These are phyloP conservation scores for Leccinum boreale DNA, from an alignment of 768 basidiomycete species.

Conservation along the genomic window DNA sequence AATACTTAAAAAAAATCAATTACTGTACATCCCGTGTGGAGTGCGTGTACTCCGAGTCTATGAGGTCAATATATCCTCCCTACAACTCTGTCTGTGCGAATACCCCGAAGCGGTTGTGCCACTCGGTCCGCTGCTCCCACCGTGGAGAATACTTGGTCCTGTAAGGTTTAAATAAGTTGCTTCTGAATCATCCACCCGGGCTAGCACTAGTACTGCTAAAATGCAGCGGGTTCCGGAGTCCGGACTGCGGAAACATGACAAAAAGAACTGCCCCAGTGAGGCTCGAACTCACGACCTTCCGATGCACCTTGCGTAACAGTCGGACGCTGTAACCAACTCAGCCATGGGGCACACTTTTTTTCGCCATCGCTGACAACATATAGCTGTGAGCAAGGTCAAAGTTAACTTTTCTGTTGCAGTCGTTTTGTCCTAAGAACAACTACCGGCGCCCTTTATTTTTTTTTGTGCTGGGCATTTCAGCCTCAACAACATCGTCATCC, in stretches of 20 bases:
- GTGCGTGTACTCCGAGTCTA: no score
- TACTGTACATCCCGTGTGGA: no score
- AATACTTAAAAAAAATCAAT: no score
- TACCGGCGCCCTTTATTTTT: conserved; percentile 49
- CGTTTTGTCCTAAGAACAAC: neutral
- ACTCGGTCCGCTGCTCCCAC: no score
- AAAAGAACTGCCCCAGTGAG: conserved; percentile 51
- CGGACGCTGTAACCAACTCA: conserved; percentile 79
- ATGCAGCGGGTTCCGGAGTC: neutral
- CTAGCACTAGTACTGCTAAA: no score
- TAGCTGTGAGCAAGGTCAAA: neutral
- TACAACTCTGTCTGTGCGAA: no score
- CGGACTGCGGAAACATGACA: neutral
- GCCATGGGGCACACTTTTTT: conserved; percentile 56
- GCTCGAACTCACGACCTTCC: conserved; percentile 71
- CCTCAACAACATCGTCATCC: conserved; percentile 91
- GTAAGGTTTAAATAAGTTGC: no score
- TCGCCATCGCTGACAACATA: no score
- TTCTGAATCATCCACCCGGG: no score
- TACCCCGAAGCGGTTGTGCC: no score
- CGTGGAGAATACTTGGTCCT: no score
- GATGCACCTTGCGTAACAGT: conserved; percentile 53
- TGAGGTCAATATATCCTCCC: no score
- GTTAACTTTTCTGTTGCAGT: neutral
- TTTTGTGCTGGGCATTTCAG: conserved; percentile 74